A percentile compares a stretch with the other conserved stretches of the same genome.
Evolutionary conservation across 2,329 filamentous ascomycete genomes (phyloP).

Genomic region (Mycocentrospora acerina): DNA sequence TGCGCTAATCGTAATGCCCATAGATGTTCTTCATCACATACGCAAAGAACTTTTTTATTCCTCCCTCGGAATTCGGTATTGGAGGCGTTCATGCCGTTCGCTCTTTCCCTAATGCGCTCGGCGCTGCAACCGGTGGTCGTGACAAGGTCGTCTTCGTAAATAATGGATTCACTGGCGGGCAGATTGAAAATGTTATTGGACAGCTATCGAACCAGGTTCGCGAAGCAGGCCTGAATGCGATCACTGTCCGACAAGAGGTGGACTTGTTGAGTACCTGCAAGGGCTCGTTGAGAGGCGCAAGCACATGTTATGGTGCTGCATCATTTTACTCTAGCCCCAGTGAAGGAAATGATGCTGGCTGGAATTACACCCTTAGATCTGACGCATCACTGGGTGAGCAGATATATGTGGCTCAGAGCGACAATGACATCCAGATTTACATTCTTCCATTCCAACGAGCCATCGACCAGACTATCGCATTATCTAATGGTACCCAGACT

Average conservation of each 20-base stretch:
- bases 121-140: conserved; percentile 58
- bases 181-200: conserved; percentile 71
- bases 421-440: conserved; percentile 78
- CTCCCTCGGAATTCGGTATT: conserved; percentile 74
- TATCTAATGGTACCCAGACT: conserved; percentile 49
- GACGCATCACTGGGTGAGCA: conserved; percentile 69
- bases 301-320: conserved; percentile 71
- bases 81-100: conserved; percentile 63
- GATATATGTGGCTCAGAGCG: conserved; percentile 63
- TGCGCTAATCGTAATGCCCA: conserved; percentile 10
- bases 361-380: conserved; percentile 84
- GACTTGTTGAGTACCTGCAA: conserved; percentile 65
- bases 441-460: conserved; percentile 76
- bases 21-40: conserved; percentile 59
- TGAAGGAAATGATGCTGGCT: conserved; percentile 66
- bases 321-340: conserved; percentile 74
- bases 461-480: conserved; percentile 72
- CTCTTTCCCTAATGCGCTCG: conserved; percentile 65
- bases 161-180: conserved; percentile 66
- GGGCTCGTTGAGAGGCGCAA: conserved; percentile 60
- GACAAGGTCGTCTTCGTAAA: conserved; percentile 78
- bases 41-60: conserved; percentile 80
- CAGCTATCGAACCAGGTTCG: conserved; percentile 60
- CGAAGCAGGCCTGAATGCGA: conserved; percentile 57
- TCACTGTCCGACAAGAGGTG: conserved; percentile 56